These are phyloP conservation scores for Wickerhamomyces silvicola DNA, from an alignment of 805 yeast genomes.

Conservation along the genomic window DNA sequence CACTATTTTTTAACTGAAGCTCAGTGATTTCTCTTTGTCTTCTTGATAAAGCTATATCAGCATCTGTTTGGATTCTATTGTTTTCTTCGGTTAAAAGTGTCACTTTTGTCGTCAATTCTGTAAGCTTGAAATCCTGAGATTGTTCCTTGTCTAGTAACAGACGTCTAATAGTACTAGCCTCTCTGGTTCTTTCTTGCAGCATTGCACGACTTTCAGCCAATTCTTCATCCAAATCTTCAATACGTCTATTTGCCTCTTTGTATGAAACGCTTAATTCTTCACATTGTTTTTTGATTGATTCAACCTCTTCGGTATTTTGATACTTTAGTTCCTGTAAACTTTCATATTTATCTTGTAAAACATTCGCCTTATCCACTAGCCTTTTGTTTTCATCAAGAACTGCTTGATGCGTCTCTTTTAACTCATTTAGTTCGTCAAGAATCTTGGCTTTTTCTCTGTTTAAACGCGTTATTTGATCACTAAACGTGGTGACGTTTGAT, in stretches of 20 bases:
- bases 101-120: constrained; percentile 51
- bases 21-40: constrained; percentile 66
- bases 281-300: constrained; percentile 53
- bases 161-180: constrained; percentile 65
- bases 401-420: constrained; percentile 29
- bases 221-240: constrained; percentile 74
- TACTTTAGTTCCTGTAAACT: constrained; percentile 29
- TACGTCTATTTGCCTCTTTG: constrained; percentile 53
- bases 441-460: constrained; percentile 31
- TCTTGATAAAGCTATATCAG: constrained; percentile 42
- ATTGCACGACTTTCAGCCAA: constrained; percentile 65
- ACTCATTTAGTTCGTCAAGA: constrained; percentile 32
- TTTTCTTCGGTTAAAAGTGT: constrained; percentile 53
- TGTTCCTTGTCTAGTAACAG: constrained; percentile 65
- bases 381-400: constrained; percentile 33
- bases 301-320: constrained; percentile 36
- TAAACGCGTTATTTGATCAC: constrained; percentile 23
- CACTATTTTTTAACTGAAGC: constrained; percentile 35
- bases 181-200: constrained; percentile 77
- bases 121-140: constrained; percentile 40
- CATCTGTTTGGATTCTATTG: constrained; percentile 48
- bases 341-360: constrained; percentile 32
- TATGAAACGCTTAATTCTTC: constrained; percentile 66
- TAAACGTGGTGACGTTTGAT: constrained; percentile 26
- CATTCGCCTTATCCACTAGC: constrained; percentile 34